Evolutionary conservation across 495 filamentous ascomycete genomes (phyloP).

Genomic region (Cryomyces minteri): DNA sequence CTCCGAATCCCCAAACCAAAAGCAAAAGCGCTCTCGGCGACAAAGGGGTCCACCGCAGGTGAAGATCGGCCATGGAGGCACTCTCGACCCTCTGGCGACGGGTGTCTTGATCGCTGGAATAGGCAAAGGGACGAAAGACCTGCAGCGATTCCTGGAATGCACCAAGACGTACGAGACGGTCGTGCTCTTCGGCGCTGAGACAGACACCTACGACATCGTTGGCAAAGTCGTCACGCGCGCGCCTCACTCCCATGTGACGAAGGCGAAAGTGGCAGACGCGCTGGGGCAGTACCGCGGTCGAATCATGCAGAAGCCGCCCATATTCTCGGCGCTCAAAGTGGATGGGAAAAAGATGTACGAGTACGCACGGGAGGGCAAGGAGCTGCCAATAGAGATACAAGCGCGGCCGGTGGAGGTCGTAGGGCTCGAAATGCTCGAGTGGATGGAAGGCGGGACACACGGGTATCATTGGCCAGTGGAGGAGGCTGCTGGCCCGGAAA

Average conservation of each 20-base stretch:
- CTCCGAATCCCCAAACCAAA: slow-evolving; percentile 34
- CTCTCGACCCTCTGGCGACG: slow-evolving; percentile 83
- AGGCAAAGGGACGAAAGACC: slow-evolving; percentile 69
- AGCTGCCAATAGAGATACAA: slow-evolving; percentile 68
- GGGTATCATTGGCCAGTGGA: slow-evolving; percentile 49
- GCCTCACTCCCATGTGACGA: slow-evolving; percentile 60
- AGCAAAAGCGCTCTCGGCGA: slow-evolving; percentile 24
- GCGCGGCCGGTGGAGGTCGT: slow-evolving; percentile 56
- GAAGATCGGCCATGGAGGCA: slow-evolving; percentile 94
- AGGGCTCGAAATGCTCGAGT: slow-evolving; percentile 65
- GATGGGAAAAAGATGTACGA: slow-evolving; percentile 87
- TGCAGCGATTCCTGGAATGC: slow-evolving; percentile 61
- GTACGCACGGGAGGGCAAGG: slow-evolving; percentile 78
- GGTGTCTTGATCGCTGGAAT: slow-evolving; percentile 81
- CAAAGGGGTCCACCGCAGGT: slow-evolving; percentile 42
- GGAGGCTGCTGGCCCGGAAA: slow-evolving; percentile 53
- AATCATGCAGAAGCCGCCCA: slow-evolving; percentile 78
- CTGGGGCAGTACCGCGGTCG: slow-evolving; percentile 63
- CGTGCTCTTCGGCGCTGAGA: slow-evolving; percentile 78
- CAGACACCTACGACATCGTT: slow-evolving; percentile 74
- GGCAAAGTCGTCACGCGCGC: slow-evolving; percentile 65
- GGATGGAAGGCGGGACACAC: slow-evolving; percentile 71
- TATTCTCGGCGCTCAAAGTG: slow-evolving; percentile 82
- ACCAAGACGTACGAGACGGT: slow-evolving; percentile 86
- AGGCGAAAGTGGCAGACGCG: slow-evolving; percentile 55